phyloP scores from a whole-genome alignment of 2,329 filamentous ascomycete species.

The Chaetomiaceae sp. region DNA sequence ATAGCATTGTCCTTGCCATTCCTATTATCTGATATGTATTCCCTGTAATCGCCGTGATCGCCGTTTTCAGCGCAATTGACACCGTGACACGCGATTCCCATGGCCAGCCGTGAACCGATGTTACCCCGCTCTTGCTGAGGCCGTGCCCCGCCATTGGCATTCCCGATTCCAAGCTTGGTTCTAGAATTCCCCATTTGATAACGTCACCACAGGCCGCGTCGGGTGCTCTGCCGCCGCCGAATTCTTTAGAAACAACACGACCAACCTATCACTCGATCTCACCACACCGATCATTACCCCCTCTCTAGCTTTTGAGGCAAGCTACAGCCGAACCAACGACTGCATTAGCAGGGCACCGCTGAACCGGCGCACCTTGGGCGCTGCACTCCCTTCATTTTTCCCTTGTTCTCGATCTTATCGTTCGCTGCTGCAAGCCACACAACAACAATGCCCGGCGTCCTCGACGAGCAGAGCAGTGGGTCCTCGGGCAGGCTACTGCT shows the following conservation, averaged over 20 bases:
- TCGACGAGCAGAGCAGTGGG: constrained; percentile 13
- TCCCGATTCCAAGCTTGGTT: constrained; percentile 9
- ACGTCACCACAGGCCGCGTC: constrained; percentile 2
- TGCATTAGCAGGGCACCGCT: no score
- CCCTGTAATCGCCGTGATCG: not conserved
- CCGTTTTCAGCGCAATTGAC: not conserved
- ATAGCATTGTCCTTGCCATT: no score
- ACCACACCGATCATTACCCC: not conserved
- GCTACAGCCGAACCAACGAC: no score
- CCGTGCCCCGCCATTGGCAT: constrained; percentile 10
- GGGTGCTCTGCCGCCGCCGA: not conserved
- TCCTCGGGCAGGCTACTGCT: constrained; percentile 60
- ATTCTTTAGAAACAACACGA: not conserved
- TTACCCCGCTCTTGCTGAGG: constrained; percentile 9
- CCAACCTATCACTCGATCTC: not conserved
- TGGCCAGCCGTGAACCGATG: not conserved
- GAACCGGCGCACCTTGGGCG: no score
- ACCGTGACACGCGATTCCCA: no score
- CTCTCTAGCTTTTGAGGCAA: not conserved
- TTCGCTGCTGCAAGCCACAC: not conserved
- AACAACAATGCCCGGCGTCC: constrained; percentile 19
- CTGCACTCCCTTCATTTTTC: no score
- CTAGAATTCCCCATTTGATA: constrained; percentile 6
- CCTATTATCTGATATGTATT: not conserved
- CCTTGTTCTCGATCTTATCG: no score